Evolutionary conservation across 116 monocot species (phyloP).

Genomic region (Dioscorea cayenensis): DNA sequence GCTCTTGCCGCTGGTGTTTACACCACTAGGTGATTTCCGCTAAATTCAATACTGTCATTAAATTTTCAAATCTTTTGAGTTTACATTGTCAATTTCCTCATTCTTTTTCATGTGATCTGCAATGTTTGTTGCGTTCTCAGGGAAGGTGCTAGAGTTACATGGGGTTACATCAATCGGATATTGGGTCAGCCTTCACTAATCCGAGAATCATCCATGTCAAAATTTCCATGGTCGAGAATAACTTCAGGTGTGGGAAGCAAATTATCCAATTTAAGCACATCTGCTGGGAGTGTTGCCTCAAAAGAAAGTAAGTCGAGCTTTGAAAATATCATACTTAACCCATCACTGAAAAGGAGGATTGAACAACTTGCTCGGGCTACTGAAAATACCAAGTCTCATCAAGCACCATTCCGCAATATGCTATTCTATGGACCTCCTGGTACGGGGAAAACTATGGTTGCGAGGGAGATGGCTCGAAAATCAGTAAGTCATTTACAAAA

Average conservation of each 20-base stretch:
- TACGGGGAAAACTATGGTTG: slow-evolving; percentile 95
- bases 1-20: slow-evolving; percentile 94
- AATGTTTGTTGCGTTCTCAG: slow-evolving; percentile 19
- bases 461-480: slow-evolving; percentile 87
- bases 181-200: slow-evolving; percentile 93
- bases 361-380: slow-evolving; percentile 86
- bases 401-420: slow-evolving; percentile 97
- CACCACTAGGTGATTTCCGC: slow-evolving; percentile 63
- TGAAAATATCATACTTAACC: slow-evolving; percentile 75
- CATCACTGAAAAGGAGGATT: slow-evolving; percentile 75
- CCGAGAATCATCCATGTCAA: slow-evolving; percentile 88
- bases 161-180: slow-evolving; percentile 88
- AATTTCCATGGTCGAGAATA: slow-evolving; percentile 73
- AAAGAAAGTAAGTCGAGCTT: slow-evolving; percentile 30
- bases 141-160: slow-evolving; percentile 90
- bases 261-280: slow-evolving; percentile 12
- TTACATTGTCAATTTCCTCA: no score
- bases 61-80: no score
- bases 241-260: slow-evolving; percentile 28
- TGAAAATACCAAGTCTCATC: slow-evolving; percentile 83
- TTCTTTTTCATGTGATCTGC: no score
- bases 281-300: slow-evolving; percentile 8
- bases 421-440: slow-evolving; percentile 96
- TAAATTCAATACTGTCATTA: no score
- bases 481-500: slow-evolving; percentile 39